A percentile compares a stretch with the other conserved stretches of the same genome.
phyloP scores from a whole-genome alignment of 1,139 yeast species.

The Geotrichum citri-aurantii region DNA sequence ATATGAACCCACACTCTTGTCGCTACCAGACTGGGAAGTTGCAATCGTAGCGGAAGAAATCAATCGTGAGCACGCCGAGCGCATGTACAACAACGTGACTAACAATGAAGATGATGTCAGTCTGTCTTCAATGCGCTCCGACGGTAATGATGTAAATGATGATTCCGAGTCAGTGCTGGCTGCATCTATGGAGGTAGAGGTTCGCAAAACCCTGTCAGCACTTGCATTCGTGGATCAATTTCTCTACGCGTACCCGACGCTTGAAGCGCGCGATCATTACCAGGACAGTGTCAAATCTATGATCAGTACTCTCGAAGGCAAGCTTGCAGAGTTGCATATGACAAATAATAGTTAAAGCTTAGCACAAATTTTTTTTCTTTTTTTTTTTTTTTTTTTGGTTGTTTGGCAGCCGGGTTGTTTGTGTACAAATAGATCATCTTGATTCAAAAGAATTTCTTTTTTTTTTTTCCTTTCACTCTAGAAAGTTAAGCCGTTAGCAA shows the following conservation, averaged over 20 bases:
- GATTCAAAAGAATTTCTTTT: too few relatives aligned
- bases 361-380: not conserved
- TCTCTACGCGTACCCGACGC: not conserved
- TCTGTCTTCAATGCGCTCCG: too few relatives aligned
- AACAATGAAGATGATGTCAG: not conserved
- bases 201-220: not conserved
- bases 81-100: not conserved
- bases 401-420: too few relatives aligned
- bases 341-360: too few relatives aligned
- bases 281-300: not conserved
- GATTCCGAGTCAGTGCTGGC: not conserved
- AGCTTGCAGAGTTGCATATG: not conserved
- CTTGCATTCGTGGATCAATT: not conserved
- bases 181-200: not conserved
- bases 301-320: not conserved
- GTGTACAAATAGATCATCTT: too few relatives aligned
- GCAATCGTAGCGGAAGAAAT: not conserved
- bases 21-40: not conserved
- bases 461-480: too few relatives aligned
- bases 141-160: not conserved
- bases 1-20: not conserved
- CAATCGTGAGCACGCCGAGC: not conserved
- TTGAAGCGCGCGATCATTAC: not conserved
- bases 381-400: not conserved
- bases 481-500: too few relatives aligned